Percentiles rank a stretch among this genome's conserved stretches.
Evolutionary conservation across 139 green algal genomes (phyloP).

Genomic region (Marvania coccoides): DNA sequence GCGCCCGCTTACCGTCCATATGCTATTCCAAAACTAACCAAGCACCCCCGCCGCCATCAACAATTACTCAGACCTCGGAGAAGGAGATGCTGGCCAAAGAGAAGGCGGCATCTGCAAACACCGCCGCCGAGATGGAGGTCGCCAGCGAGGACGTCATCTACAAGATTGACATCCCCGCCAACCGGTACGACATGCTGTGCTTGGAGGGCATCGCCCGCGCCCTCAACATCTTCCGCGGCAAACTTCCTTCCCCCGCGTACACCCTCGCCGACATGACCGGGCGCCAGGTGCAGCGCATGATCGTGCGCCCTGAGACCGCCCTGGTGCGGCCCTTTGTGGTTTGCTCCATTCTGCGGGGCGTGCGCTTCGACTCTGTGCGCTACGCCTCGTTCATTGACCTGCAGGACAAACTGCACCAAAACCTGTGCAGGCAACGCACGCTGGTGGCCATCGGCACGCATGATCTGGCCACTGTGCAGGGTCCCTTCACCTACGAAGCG

Average conservation of each 20-base stretch:
- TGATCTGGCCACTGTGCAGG: conserved; percentile 80
- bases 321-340: conserved; percentile 96
- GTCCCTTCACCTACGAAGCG: conserved; percentile 97
- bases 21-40: no score
- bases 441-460: conserved; percentile 98
- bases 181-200: conserved; percentile 99
- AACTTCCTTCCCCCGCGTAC: conserved; percentile 57
- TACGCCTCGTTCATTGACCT: conserved; percentile 99
- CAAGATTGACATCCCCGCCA: conserved; percentile 99
- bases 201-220: conserved; percentile 92
- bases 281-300: conserved; percentile 50
- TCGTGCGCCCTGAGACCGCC: conserved; percentile 77
- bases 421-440: conserved; percentile 90
- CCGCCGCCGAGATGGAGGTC: conserved; percentile 6
- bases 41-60: background rate
- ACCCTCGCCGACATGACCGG: conserved; percentile 64
- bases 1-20: background rate
- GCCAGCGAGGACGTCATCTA: conserved; percentile 90
- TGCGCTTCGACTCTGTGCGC: conserved; percentile 73
- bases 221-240: conserved; percentile 91
- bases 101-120: conserved; percentile 15
- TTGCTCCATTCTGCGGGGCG: conserved; percentile 80
- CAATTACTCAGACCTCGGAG: conserved; percentile 68
- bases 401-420: conserved; percentile 98
- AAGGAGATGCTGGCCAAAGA: conserved; percentile 90